Conservation (phyloP, 2,329 filamentous ascomycete species). For the Fusarium kyushuense region DNA sequence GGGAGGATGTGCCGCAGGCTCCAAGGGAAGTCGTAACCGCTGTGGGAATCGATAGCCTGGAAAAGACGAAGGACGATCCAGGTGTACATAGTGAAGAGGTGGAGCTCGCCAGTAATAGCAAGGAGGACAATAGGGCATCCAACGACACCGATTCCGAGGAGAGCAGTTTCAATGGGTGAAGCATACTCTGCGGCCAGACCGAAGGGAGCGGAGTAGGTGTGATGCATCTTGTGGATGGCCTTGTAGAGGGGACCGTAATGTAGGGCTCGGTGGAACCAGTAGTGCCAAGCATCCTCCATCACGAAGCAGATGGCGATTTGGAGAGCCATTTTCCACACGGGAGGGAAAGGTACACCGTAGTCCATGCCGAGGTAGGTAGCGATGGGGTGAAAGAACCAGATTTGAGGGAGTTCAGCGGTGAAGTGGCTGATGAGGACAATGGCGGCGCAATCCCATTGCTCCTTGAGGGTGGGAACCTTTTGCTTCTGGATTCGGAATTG, state of each 20-base stretch:
- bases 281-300: slow-evolving; percentile 97
- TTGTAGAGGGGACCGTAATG: slow-evolving; percentile 97
- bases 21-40: slow-evolving; percentile 98
- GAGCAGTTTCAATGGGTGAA: slow-evolving; percentile 96
- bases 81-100: slow-evolving; percentile 96
- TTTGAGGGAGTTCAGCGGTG: slow-evolving; percentile 97
- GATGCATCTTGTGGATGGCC: slow-evolving; percentile 97
- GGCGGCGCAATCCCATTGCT: slow-evolving; percentile 94
- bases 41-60: slow-evolving; percentile 98
- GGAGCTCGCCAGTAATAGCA: slow-evolving; percentile 84
- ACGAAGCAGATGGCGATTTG: slow-evolving; percentile 96
- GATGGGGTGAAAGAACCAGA: slow-evolving; percentile 98
- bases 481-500: slow-evolving; percentile 92
- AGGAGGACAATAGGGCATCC: slow-evolving; percentile 86
- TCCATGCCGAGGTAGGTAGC: slow-evolving; percentile 91
- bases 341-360: slow-evolving; percentile 90
- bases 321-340: slow-evolving; percentile 84
- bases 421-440: slow-evolving; percentile 96
- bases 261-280: slow-evolving; percentile 92
- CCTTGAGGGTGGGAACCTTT: slow-evolving; percentile 91
- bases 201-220: slow-evolving; percentile 98
- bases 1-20: slow-evolving; percentile 94
- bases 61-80: slow-evolving; percentile 95
- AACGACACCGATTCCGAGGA: slow-evolving; percentile 89
- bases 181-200: slow-evolving; percentile 97